Percentiles rank a stretch among this genome's conserved stretches.
These are phyloP conservation scores for Lactarius psammicola DNA, from an alignment of 768 basidiomycete species.

Conservation along the genomic window DNA sequence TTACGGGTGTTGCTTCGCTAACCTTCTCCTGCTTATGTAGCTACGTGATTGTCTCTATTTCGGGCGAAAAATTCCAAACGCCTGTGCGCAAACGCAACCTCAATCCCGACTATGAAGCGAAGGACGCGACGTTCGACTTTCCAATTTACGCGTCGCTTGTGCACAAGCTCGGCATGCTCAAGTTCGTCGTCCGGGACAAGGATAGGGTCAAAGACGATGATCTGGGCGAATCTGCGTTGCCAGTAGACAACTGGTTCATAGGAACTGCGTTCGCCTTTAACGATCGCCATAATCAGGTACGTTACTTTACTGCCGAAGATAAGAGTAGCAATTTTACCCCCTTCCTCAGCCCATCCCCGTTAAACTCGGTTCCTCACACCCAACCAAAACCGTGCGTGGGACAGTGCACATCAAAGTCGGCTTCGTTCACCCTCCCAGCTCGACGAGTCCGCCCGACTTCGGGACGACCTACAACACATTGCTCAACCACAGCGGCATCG, in stretches of 20 bases:
- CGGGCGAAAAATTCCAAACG: conserved; percentile 32
- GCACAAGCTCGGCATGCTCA: too few relatives aligned
- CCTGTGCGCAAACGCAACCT: conserved; percentile 45
- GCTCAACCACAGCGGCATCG: neutral
- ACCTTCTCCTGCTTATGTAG: too few relatives aligned
- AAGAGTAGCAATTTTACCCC: neutral
- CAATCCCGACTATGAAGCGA: too few relatives aligned
- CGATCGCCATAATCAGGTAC: neutral
- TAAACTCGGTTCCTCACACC: neutral
- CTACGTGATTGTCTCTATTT: too few relatives aligned
- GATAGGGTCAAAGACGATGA: too few relatives aligned
- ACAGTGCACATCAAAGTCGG: neutral
- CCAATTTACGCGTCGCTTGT: too few relatives aligned
- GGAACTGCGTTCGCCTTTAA: too few relatives aligned
- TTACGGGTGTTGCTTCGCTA: too few relatives aligned
- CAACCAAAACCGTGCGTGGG: neutral
- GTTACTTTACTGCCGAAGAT: neutral
- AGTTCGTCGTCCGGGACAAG: too few relatives aligned
- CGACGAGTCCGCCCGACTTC: neutral
- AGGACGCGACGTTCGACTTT: too few relatives aligned
- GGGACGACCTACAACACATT: neutral
- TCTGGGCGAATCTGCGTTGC: too few relatives aligned
- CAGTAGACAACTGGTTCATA: too few relatives aligned
- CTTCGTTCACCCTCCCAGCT: neutral
- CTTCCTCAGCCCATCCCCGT: neutral